Conservation (phyloP, 2,329 filamentous ascomycete species). For the Aspergillus pseudoglaucus region DNA sequence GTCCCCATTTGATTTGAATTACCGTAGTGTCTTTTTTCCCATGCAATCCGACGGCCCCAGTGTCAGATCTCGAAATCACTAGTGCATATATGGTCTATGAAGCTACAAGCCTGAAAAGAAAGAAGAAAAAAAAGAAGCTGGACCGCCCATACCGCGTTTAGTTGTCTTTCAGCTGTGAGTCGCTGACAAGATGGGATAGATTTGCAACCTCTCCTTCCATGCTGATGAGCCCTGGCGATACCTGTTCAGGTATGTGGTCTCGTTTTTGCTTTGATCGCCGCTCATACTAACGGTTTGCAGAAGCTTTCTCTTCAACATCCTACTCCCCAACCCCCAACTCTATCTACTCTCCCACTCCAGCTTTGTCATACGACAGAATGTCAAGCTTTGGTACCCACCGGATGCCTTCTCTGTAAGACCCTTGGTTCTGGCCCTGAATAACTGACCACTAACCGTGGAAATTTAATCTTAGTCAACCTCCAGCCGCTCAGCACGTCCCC, state of each 20-base stretch:
- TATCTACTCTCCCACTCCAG: constrained; percentile 29
- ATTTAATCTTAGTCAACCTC: constrained; percentile 38
- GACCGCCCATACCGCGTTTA: too few relatives aligned
- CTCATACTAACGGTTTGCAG: not conserved
- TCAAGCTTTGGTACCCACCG: constrained; percentile 30
- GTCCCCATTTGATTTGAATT: constrained; percentile 34
- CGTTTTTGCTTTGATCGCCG: constrained; percentile 12
- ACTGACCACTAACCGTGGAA: constrained; percentile 10
- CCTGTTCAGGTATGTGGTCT: constrained; percentile 46
- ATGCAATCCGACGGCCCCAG: not conserved
- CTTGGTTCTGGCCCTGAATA: not conserved
- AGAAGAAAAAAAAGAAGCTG: too few relatives aligned
- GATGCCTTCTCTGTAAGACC: constrained; percentile 35
- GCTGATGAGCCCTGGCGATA: constrained; percentile 47
- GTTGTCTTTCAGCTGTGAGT: not conserved
- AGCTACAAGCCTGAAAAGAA: too few relatives aligned
- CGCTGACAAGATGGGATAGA: constrained; percentile 28
- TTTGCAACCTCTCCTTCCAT: constrained; percentile 46
- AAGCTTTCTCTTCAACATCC: constrained; percentile 17
- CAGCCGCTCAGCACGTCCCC: constrained; percentile 29
- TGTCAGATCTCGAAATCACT: too few relatives aligned
- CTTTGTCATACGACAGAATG: constrained; percentile 32
- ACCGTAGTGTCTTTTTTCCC: constrained; percentile 12
- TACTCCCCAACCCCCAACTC: constrained; percentile 28
- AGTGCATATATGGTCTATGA: too few relatives aligned